Evolutionary conservation across 108 stramenopile genomes (phyloP).

Genomic region (Nitzschia sp.): DNA sequence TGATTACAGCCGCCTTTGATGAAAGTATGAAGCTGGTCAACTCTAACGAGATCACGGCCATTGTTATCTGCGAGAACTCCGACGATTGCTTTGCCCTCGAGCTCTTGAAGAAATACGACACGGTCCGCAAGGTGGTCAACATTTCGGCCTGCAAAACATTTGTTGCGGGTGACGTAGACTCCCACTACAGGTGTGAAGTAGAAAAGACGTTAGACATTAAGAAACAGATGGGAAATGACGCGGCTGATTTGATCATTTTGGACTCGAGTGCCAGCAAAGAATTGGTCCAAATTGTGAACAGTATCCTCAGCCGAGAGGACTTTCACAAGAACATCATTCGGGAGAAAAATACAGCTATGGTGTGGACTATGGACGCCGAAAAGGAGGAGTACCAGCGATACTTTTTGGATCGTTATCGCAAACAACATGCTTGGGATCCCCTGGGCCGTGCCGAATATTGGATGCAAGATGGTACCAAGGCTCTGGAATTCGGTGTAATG

Average conservation of each 20-base stretch:
- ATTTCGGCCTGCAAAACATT: conserved; percentile 27
- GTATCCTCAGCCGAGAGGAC: conserved; percentile 26
- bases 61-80: conserved; percentile 19
- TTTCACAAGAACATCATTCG: conserved; percentile 10
- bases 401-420: conserved; percentile 39
- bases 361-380: conserved; percentile 9
- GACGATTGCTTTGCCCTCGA: conserved; percentile 22
- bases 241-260: conserved; percentile 19
- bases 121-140: conserved; percentile 28
- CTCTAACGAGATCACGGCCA: conserved; percentile 9
- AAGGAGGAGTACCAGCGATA: conserved; percentile 19
- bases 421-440: conserved; percentile 32
- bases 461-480: conserved; percentile 5
- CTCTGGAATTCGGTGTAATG: conserved; percentile 31
- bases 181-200: conserved; percentile 29
- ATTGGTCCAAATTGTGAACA: conserved; percentile 34
- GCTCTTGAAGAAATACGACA: conserved; percentile 13
- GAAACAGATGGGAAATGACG: conserved; percentile 6
- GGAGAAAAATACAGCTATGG: conserved; percentile 15
- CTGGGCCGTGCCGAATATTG: conserved; percentile 19
- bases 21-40: conserved; percentile 13
- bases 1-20: conserved; percentile 24
- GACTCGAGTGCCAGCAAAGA: conserved; percentile 19
- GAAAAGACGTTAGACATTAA: conserved; percentile 5
- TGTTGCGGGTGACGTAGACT: not conserved